A percentile compares a stretch with the other conserved stretches of the same genome.
Evolutionary conservation across 2,329 filamentous ascomycete species (phyloP).

Genomic region (Rhinocladiella similis): DNA sequence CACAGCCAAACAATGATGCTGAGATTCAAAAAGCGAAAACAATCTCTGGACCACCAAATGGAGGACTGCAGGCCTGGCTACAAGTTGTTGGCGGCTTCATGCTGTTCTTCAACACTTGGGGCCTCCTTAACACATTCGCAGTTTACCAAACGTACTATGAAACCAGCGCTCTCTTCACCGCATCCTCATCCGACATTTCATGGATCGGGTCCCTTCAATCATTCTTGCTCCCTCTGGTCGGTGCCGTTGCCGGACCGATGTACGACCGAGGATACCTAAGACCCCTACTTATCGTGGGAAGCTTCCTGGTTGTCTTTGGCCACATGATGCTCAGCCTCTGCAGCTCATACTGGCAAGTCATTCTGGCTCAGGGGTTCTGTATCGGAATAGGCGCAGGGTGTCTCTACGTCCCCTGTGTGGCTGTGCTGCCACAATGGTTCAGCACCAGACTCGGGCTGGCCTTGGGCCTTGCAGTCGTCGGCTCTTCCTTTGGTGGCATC

Average conservation of each 20-base stretch:
- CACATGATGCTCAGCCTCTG: constrained; percentile 46
- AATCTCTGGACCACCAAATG: constrained; percentile 21
- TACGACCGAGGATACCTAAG: constrained; percentile 45
- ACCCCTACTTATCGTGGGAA: constrained; percentile 30
- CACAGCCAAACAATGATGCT: too few relatives aligned
- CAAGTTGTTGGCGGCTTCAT: constrained; percentile 32
- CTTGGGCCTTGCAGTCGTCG: constrained; percentile 31
- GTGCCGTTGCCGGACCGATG: constrained; percentile 42
- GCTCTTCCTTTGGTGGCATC: constrained; percentile 41
- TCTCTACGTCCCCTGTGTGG: constrained; percentile 33
- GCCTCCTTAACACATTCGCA: constrained; percentile 32
- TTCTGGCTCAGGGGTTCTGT: constrained; percentile 50
- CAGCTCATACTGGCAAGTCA: constrained; percentile 45
- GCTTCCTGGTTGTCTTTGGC: constrained; percentile 38
- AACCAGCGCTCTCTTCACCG: constrained; percentile 19
- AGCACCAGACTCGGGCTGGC: constrained; percentile 32
- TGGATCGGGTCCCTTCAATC: constrained; percentile 55
- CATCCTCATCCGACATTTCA: constrained; percentile 45
- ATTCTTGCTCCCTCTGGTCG: constrained; percentile 46
- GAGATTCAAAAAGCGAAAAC: too few relatives aligned
- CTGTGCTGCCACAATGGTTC: constrained; percentile 33
- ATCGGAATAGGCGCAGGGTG: constrained; percentile 47
- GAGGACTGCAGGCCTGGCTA: constrained; percentile 33
- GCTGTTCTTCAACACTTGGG: constrained; percentile 28
- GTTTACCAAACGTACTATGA: constrained; percentile 38